Evolutionary conservation across 2,329 filamentous ascomycete species (phyloP).

Genomic region (Pochonia chlamydosporia): DNA sequence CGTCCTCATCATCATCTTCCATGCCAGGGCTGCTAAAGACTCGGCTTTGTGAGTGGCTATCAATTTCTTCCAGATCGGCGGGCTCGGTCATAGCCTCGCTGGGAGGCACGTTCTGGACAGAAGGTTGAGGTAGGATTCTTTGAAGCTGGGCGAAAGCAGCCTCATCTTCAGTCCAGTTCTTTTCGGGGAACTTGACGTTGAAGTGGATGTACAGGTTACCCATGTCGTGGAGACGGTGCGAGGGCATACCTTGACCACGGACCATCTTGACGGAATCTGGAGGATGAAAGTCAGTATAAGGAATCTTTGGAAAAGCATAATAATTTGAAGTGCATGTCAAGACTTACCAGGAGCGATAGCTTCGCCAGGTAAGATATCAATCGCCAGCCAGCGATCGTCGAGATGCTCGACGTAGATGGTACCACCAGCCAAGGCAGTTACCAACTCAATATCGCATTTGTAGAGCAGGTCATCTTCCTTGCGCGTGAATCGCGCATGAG

Average conservation of each 20-base stretch:
- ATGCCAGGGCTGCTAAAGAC: slow-evolving; percentile 58
- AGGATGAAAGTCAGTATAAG: slow-evolving; percentile 4
- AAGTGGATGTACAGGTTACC: slow-evolving; percentile 98
- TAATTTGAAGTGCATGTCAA: background rate
- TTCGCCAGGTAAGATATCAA: slow-evolving; percentile 90
- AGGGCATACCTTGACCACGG: slow-evolving; percentile 96
- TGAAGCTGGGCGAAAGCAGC: slow-evolving; percentile 75
- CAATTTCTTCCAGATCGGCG: slow-evolving; percentile 79
- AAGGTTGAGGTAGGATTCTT: slow-evolving; percentile 70
- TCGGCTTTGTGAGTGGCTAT: slow-evolving; percentile 57
- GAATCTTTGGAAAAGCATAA: background rate
- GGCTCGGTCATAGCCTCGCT: slow-evolving; percentile 86
- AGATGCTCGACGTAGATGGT: slow-evolving; percentile 91
- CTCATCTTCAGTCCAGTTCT: slow-evolving; percentile 60
- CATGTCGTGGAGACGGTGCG: slow-evolving; percentile 86
- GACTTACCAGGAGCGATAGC: slow-evolving; percentile 83
- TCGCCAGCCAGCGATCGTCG: slow-evolving; percentile 91
- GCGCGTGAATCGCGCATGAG: slow-evolving; percentile 89
- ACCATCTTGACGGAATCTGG: slow-evolving; percentile 88
- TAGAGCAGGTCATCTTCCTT: slow-evolving; percentile 96
- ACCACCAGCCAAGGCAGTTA: slow-evolving; percentile 90
- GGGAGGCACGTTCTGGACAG: slow-evolving; percentile 61
- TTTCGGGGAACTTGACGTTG: slow-evolving; percentile 92
- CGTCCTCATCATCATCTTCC: slow-evolving; percentile 74
- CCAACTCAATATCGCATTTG: slow-evolving; percentile 89